Evolutionary conservation across 1,139 yeast genomes (phyloP), one percentile per base, ranked within the genome.

Genomic region (Debaryomyces udenii): DNA sequence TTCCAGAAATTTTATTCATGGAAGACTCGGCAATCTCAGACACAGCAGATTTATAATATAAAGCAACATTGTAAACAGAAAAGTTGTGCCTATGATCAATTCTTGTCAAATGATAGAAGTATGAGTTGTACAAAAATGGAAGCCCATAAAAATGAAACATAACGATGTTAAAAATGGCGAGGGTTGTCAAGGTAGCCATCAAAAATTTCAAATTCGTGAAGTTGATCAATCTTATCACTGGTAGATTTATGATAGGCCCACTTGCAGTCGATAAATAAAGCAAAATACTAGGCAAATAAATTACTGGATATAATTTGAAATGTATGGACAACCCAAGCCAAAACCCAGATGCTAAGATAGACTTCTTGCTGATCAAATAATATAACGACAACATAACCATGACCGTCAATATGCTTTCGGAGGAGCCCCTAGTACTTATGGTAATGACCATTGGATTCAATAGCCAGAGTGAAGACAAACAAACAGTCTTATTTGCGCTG

Each of bases 41-140:
- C 16, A 39, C 13, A 15, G 80, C 76, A 0, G 90, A 83, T 38
- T 75, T 75, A 55, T 76, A 79, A 64, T 93, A 93, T 35, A 93
- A 67, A 24, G 83, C 70, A 14, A 89, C 69, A 56, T 93, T 88
- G 74, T 91, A 93, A 1, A 91, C 75, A 2, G 96, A 88, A 56
- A 93, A 93, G 62, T 93, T 93, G 64, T 93, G 99, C 40, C 99
- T 80, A 61, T 93, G 99, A 59, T 93, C 99, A 10, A 89, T 64
- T 45, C 99, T 73, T 4, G 80, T 72, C 38, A 93, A 66, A 60
- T 93, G 99, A 59, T 93, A 93, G 9, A 89, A 57, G 59, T 88
- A 90, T 0, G 97, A 77, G 52, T 91, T 84, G 38, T 80, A 71
- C n/a, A 93, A 49, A 58, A 85, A 93, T 48, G 87, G 93, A 44